These are phyloP conservation scores for Cichorium intybus DNA, from an alignment of 140 eudicot species.

Conservation along the genomic window DNA sequence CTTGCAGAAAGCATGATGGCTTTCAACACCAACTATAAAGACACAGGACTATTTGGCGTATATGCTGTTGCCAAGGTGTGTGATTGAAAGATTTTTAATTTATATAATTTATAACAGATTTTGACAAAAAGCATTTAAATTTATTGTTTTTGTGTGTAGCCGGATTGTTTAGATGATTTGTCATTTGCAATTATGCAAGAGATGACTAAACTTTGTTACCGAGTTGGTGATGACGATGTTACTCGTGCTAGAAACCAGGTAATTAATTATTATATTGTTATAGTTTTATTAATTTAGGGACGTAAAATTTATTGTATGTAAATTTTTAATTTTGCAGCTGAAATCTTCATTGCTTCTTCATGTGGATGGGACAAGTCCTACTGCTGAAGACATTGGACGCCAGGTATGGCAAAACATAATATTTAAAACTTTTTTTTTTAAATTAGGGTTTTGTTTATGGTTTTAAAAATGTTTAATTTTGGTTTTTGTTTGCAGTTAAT, in stretches of 20 bases:
- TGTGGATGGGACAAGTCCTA: slow-evolving; percentile 83
- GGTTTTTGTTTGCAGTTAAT: slow-evolving; percentile 49
- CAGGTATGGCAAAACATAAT: slow-evolving; percentile 40
- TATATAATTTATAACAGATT: background rate
- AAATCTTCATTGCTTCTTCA: slow-evolving; percentile 83
- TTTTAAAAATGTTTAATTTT: background rate
- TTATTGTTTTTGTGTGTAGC: slow-evolving; percentile 32
- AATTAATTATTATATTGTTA: background rate
- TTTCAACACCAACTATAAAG: slow-evolving; percentile 92
- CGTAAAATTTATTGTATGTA: background rate
- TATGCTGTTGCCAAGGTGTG: slow-evolving; percentile 91
- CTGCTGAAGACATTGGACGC: slow-evolving; percentile 92
- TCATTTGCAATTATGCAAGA: slow-evolving; percentile 84
- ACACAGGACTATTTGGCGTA: slow-evolving; percentile 95
- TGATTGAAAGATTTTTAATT: background rate
- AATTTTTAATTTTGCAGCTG: slow-evolving; percentile 43
- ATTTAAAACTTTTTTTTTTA: background rate
- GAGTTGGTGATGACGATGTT: slow-evolving; percentile 67
- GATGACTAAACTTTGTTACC: slow-evolving; percentile 58
- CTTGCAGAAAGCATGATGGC: slow-evolving; percentile 97
- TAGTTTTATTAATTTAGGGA: background rate
- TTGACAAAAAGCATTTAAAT: background rate
- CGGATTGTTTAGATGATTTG: slow-evolving; percentile 76
- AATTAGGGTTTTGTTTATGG: background rate
- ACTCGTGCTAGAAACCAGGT: slow-evolving; percentile 89